phyloP scores from a whole-genome alignment of 345 rosid genomes.

The Eucalyptus camaldulensis region DNA sequence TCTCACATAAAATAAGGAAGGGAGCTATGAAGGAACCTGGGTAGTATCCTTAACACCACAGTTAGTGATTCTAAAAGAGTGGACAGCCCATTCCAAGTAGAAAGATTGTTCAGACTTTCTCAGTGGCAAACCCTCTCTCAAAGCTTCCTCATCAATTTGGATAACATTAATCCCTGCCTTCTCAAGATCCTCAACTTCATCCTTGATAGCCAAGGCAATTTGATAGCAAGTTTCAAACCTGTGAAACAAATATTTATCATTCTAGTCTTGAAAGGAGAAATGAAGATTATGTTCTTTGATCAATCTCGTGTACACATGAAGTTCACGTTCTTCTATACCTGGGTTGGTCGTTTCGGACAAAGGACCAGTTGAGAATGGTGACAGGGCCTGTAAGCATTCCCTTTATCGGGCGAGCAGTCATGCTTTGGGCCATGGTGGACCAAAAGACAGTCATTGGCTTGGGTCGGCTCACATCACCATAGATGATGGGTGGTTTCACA shows the following conservation, averaged over 20 bases:
- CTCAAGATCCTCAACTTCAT: slow-evolving; percentile 96
- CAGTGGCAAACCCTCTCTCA: slow-evolving; percentile 92
- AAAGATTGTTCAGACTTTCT: slow-evolving; percentile 92
- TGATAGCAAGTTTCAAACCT: slow-evolving; percentile 91
- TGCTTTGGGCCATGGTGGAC: slow-evolving; percentile 88
- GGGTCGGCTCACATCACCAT: slow-evolving; percentile 98
- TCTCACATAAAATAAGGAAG: neutral
- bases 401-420: slow-evolving; percentile 94
- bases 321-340: slow-evolving; percentile 28
- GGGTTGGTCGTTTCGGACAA: slow-evolving; percentile 90
- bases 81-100: slow-evolving; percentile 97
- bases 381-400: slow-evolving; percentile 99
- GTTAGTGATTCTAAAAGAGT: slow-evolving; percentile 42
- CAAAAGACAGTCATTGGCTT: slow-evolving; percentile 92
- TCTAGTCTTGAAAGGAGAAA: neutral
- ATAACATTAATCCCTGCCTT: slow-evolving; percentile 76
- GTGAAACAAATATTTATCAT: neutral
- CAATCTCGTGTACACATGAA: neutral
- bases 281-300: neutral
- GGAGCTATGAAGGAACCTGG: neutral
- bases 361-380: slow-evolving; percentile 96
- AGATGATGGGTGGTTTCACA: slow-evolving; percentile 97
- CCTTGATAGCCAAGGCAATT: slow-evolving; percentile 95
- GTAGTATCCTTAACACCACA: neutral
- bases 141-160: slow-evolving; percentile 95